Evolutionary conservation across 2,329 filamentous ascomycete species (phyloP), one percentile per base, ranked within the genome.

Genomic region (Eurotiales sp.): DNA sequence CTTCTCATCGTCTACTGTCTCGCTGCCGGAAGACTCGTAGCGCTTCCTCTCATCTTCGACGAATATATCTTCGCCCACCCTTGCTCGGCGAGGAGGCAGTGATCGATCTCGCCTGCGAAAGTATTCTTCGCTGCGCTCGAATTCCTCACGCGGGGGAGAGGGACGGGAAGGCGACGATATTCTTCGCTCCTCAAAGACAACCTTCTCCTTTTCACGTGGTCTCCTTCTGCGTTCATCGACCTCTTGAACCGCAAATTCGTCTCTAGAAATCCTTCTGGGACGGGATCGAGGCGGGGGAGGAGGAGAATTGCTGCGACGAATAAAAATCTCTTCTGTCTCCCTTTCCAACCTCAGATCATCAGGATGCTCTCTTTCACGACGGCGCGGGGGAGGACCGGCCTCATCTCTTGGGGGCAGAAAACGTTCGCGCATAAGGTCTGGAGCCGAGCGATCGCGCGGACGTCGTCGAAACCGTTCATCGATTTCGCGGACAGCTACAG

Each of bases 401-500:
- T 46, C 49, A 46, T 51, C 48, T 45, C 63, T 57, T 23, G 60
- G 64, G 8, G 60, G 61, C 27, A 39, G 25, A 19, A 37, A 39
- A 10, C 40, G 40, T 14, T 45, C 48, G 39, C 60, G 61, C 23
- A 70, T 52, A 41, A 71, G 65, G 21, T 71, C 68, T 17, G 67
- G 65, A 8, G 58, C 59, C 8, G 61, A 56, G 6, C 59, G 60
- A 14, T 72, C 72, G 5, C 51, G 51, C 25, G 72, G 61, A 7
- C 34, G 51, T 37, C 72, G 61, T 17, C 72, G 71, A 46, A 70
- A 59, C 14, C 68, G 65, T 32, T 69, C 67, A n/a, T 54, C 47
- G 67, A 61, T 25, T 66, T 64, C 60, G 32, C 61, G 80, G 65
- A 65, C 77, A 50, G 62, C 64, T 30, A 59, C 62, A 19, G 53